Percentiles rank a stretch among this genome's conserved stretches.
phyloP scores from a whole-genome alignment of 2,329 filamentous ascomycete genomes.

The Zalaria obscura region DNA sequence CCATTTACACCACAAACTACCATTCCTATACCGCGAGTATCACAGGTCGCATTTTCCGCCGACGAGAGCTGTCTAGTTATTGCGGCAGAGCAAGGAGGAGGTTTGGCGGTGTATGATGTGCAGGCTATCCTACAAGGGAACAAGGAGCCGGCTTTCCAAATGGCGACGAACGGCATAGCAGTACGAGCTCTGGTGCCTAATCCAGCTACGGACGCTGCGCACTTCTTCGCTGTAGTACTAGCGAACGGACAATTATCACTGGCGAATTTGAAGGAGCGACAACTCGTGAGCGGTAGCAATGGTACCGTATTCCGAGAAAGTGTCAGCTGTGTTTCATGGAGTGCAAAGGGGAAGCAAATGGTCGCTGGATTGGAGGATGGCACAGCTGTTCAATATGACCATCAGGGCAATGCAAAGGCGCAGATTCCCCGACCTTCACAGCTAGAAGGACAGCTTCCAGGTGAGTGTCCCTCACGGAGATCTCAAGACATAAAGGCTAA shows the following conservation, averaged over 20 bases:
- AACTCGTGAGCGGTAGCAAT: conserved; percentile 41
- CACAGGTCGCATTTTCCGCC: conserved; percentile 81
- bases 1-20: conserved; percentile 59
- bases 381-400: conserved; percentile 68
- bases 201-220: conserved; percentile 56
- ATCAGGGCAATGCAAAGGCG: conserved; percentile 61
- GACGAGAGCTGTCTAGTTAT: conserved; percentile 75
- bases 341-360: conserved; percentile 81
- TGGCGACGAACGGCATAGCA: conserved; percentile 60
- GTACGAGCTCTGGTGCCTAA: conserved; percentile 69
- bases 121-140: conserved; percentile 51
- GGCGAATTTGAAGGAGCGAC: conserved; percentile 59
- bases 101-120: conserved; percentile 71
- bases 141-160: conserved; percentile 55
- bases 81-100: conserved; percentile 67
- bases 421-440: conserved; percentile 64
- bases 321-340: conserved; percentile 83
- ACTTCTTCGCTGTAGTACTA: conserved; percentile 70
- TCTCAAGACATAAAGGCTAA: background rate
- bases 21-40: conserved; percentile 62
- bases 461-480: background rate
- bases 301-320: conserved; percentile 54
- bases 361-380: conserved; percentile 76
- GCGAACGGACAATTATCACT: conserved; percentile 69
- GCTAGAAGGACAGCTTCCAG: conserved; percentile 34